These are phyloP conservation scores for Papilionanthe hybrid DNA, from an alignment of 116 monocot species.

Conservation along the genomic window DNA sequence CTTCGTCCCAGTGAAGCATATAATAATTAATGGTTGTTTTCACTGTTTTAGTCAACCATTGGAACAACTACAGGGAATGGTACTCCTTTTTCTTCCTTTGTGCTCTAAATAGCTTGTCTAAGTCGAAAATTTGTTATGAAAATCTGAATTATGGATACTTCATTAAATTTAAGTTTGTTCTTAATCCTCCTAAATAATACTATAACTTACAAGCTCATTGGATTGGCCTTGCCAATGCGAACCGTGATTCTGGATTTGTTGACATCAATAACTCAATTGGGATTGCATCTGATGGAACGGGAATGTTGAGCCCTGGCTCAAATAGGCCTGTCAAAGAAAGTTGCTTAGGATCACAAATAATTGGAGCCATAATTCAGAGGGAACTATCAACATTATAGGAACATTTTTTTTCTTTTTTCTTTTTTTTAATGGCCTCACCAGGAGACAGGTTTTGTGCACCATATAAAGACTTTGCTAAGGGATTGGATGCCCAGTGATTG, in stretches of 20 bases:
- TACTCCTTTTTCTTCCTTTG: too few relatives aligned
- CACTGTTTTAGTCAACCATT: too few relatives aligned
- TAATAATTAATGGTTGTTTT: too few relatives aligned
- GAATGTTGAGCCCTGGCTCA: constrained; percentile 71
- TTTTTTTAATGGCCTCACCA: constrained; percentile 51
- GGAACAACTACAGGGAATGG: too few relatives aligned
- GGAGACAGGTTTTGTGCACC: constrained; percentile 52
- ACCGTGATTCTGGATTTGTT: constrained; percentile 53
- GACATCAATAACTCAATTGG: constrained; percentile 76
- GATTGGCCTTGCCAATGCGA: constrained; percentile 72
- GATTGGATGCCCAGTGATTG: constrained; percentile 81
- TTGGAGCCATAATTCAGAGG: neutral
- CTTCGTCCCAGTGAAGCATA: too few relatives aligned
- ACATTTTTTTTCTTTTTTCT: neutral
- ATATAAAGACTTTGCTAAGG: constrained; percentile 58
- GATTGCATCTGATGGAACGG: constrained; percentile 38
- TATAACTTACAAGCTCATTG: constrained; percentile 6
- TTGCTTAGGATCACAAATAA: neutral
- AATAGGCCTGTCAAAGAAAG: constrained; percentile 40
- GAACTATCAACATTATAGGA: neutral
- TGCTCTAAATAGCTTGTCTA: too few relatives aligned
- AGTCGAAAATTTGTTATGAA: too few relatives aligned
- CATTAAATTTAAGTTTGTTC: too few relatives aligned
- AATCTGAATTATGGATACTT: too few relatives aligned
- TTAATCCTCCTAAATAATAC: neutral